Percentiles rank a stretch among this genome's conserved stretches.
Conservation (phyloP, 768 basidiomycete species). For the Scleroderma citrinum region DNA sequence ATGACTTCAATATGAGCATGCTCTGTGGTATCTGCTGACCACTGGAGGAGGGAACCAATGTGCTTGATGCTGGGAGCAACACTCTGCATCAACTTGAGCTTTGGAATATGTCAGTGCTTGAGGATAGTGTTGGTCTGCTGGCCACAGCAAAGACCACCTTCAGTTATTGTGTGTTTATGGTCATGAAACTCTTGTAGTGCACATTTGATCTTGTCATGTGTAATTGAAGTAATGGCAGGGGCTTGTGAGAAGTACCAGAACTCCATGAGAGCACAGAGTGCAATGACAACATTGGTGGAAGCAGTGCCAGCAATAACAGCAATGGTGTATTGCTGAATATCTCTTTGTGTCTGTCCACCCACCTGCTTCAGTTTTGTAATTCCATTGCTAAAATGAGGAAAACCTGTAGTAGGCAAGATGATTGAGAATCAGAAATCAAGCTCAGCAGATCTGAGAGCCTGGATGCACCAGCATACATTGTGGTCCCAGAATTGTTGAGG, state of each 20-base stretch:
- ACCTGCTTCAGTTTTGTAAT: constrained; percentile 38
- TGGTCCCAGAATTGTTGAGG: constrained; percentile 36
- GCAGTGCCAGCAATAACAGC: constrained; percentile 31
- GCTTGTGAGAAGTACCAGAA: constrained; percentile 34
- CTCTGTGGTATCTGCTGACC: constrained; percentile 13
- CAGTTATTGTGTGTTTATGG: constrained; percentile 31
- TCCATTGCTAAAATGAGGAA: constrained; percentile 33
- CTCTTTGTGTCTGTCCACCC: constrained; percentile 32
- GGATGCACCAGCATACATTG: constrained; percentile 33
- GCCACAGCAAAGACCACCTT: constrained; percentile 23
- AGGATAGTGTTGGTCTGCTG: constrained; percentile 14
- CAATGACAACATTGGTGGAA: constrained; percentile 22
- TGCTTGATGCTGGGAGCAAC: constrained; percentile 23
- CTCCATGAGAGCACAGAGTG: constrained; percentile 32
- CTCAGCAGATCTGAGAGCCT: constrained; percentile 21
- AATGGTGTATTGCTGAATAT: constrained; percentile 33
- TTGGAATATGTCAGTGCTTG: constrained; percentile 36
- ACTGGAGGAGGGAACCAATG: constrained; percentile 24
- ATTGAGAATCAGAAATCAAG: constrained; percentile 7
- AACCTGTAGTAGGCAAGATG: constrained; percentile 14
- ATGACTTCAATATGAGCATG: constrained; percentile 28
- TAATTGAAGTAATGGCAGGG: constrained; percentile 18
- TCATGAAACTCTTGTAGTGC: constrained; percentile 28
- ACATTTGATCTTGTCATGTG: constrained; percentile 10
- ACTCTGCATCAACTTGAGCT: constrained; percentile 35